Evolutionary conservation across 2,329 filamentous ascomycete genomes (phyloP).

Genomic region (Calonectria henricotiae): DNA sequence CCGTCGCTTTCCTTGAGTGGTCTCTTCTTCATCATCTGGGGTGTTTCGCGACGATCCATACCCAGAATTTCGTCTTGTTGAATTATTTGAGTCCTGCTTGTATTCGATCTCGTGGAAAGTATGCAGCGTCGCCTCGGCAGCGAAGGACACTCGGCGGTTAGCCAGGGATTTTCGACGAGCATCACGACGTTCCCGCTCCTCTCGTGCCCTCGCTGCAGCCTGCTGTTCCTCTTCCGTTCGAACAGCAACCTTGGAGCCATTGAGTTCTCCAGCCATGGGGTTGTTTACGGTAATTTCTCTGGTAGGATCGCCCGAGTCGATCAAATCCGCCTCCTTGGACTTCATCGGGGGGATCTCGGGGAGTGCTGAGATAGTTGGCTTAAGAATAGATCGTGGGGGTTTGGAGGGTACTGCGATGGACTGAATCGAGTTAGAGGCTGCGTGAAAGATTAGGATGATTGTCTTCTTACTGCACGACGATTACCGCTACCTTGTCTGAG

Average conservation of each 20-base stretch:
- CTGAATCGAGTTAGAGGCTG: conserved; percentile 57
- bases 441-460: conserved; percentile 26
- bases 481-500: conserved; percentile 84
- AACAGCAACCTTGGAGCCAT: conserved; percentile 74
- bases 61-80: conserved; percentile 79
- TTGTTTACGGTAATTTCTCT: conserved; percentile 37
- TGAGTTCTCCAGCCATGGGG: conserved; percentile 48
- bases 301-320: conserved; percentile 41
- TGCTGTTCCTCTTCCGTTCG: conserved; percentile 81
- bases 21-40: conserved; percentile 65
- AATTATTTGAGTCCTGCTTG: conserved; percentile 86
- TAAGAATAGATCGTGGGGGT: conserved; percentile 82
- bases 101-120: conserved; percentile 97
- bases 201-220: conserved; percentile 78
- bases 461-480: conserved; percentile 78
- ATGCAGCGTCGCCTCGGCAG: conserved; percentile 95
- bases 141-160: conserved; percentile 95
- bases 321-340: conserved; percentile 46
- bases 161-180: conserved; percentile 93
- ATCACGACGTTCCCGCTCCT: conserved; percentile 84
- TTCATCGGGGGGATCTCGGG: conserved; percentile 79
- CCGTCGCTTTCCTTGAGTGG: conserved; percentile 70
- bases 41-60: conserved; percentile 55
- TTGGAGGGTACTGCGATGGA: conserved; percentile 70
- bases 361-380: conserved; percentile 80